A percentile compares a stretch with the other conserved stretches of the same genome.
Evolutionary conservation across 805 yeast species (phyloP).

Genomic region (Myxozyma monticola): DNA sequence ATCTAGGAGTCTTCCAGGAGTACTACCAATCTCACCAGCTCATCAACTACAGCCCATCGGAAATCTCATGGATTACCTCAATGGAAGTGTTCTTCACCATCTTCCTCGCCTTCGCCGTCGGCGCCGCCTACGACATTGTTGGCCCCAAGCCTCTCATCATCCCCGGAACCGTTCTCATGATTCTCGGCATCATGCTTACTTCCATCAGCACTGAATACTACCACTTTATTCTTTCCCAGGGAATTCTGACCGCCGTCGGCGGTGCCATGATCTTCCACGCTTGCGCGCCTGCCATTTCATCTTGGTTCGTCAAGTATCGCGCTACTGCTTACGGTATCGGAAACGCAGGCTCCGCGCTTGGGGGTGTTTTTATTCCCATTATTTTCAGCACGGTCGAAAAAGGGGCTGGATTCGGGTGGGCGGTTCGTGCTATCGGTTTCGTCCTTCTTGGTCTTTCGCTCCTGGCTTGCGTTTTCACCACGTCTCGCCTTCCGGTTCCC

Average conservation of each 20-base stretch:
- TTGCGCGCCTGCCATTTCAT: conserved; percentile 47
- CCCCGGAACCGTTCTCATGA: conserved; percentile 32
- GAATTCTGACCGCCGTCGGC: conserved; percentile 51
- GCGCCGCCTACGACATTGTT: conserved; percentile 25
- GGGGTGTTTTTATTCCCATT: conserved; percentile 52
- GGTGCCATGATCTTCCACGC: conserved; percentile 47
- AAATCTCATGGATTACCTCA: conserved; percentile 40
- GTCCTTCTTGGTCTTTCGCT: conserved; percentile 39
- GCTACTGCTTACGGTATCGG: conserved; percentile 50
- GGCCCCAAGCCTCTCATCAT: conserved; percentile 24
- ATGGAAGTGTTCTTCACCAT: conserved; percentile 35
- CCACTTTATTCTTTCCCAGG: conserved; percentile 55
- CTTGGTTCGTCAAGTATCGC: conserved; percentile 48
- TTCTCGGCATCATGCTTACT: conserved; percentile 39
- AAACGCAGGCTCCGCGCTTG: conserved; percentile 53
- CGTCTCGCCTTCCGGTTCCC: conserved; percentile 32
- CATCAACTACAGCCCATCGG: conserved; percentile 31
- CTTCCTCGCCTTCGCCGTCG: conserved; percentile 31
- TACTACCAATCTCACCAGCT: conserved; percentile 34
- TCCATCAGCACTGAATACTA: conserved; percentile 45
- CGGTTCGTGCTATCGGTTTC: conserved; percentile 51
- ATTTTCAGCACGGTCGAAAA: conserved; percentile 46
- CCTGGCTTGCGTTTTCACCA: conserved; percentile 33
- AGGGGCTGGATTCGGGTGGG: conserved; percentile 56
- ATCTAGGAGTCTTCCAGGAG: conserved; percentile 34